Evolutionary conservation across 2,329 filamentous ascomycete genomes (phyloP).

Genomic region (Trichoderma arundinaceum): DNA sequence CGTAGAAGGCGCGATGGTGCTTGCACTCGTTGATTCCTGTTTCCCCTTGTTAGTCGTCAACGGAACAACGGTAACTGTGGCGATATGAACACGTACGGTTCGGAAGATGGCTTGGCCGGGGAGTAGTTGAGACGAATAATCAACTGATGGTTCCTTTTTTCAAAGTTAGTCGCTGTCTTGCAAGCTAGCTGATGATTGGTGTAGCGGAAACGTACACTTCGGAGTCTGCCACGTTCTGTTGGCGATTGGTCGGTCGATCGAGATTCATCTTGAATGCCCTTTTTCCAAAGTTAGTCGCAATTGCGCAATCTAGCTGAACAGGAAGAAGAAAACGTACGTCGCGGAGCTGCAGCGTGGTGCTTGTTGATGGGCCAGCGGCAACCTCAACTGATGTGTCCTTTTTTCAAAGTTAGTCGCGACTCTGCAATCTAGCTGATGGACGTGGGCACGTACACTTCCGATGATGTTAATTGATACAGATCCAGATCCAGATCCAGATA

Average conservation of each 20-base stretch:
- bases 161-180: slow-evolving; percentile 14
- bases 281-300: slow-evolving; percentile 31
- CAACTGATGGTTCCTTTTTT: slow-evolving; percentile 33
- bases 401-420: slow-evolving; percentile 31
- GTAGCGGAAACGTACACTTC: slow-evolving; percentile 21
- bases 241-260: not conserved
- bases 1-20: not conserved
- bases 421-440: slow-evolving; percentile 2
- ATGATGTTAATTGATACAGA: slow-evolving; percentile 30
- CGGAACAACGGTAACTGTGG: not conserved
- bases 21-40: slow-evolving; percentile 15
- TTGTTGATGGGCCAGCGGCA: not conserved
- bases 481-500: slow-evolving; percentile 29
- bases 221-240: slow-evolving; percentile 17
- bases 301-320: slow-evolving; percentile 19
- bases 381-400: slow-evolving; percentile 27
- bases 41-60: slow-evolving; percentile 20
- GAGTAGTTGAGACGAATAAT: slow-evolving; percentile 14
- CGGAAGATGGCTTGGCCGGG: not conserved
- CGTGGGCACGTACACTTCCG: slow-evolving; percentile 33
- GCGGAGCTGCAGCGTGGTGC: slow-evolving; percentile 9
- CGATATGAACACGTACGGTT: slow-evolving; percentile 25
- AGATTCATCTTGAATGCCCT: slow-evolving; percentile 10
- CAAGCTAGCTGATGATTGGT: not conserved
- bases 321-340: slow-evolving; percentile 18